phyloP scores from a whole-genome alignment of 305 asterid genomes.

The Striga hermonthica region DNA sequence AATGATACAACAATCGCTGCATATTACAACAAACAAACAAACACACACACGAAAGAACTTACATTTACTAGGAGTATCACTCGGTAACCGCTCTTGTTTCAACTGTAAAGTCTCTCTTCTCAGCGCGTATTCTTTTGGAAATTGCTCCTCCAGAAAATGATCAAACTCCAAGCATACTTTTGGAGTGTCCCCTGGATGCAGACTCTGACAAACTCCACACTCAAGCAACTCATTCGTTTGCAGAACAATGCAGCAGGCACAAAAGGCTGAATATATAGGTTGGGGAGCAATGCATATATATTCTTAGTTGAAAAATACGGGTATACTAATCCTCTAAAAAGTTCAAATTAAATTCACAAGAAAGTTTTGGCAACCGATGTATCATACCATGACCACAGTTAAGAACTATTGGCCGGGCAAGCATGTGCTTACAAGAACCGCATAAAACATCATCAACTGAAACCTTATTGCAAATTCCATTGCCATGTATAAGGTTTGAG shows the following conservation, averaged over 20 bases:
- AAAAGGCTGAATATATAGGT: slow-evolving; percentile 36
- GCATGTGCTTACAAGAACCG: slow-evolving; percentile 41
- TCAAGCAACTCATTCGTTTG: slow-evolving; percentile 31
- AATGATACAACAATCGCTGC: neutral
- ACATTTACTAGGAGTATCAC: slow-evolving; percentile 26
- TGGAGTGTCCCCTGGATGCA: slow-evolving; percentile 45
- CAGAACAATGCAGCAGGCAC: slow-evolving; percentile 41
- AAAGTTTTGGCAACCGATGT: slow-evolving; percentile 1
- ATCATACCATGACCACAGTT: slow-evolving; percentile 58
- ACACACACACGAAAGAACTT: slow-evolving; percentile 9
- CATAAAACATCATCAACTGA: slow-evolving; percentile 44
- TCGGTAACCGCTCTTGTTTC: slow-evolving; percentile 30
- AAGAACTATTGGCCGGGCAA: slow-evolving; percentile 47
- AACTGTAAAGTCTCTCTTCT: slow-evolving; percentile 33
- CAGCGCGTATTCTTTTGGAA: slow-evolving; percentile 39
- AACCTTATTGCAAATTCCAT: slow-evolving; percentile 33
- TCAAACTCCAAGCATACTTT: slow-evolving; percentile 52
- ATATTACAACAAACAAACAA: neutral
- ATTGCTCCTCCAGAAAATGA: slow-evolving; percentile 47
- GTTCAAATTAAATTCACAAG: neutral
- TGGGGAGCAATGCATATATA: slow-evolving; percentile 2
- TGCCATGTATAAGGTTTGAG: slow-evolving; percentile 12
- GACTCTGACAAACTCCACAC: slow-evolving; percentile 46
- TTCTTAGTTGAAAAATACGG: neutral
- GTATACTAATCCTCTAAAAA: neutral